Evolutionary conservation across 83 land plant species (phyloP).

Genomic region (Picea engelmannii): DNA sequence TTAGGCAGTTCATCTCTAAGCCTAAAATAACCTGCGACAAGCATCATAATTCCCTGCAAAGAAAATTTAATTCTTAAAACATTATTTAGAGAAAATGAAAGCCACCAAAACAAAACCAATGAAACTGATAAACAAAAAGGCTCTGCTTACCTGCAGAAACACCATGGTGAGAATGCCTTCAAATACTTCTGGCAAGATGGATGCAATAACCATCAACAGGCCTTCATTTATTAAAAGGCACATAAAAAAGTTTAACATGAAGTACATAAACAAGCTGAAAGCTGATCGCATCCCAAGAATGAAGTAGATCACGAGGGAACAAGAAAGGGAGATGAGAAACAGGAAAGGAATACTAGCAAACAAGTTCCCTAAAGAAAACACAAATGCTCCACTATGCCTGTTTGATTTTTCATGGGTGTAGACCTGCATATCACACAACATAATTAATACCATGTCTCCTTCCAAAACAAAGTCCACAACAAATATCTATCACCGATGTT

Average conservation of each 20-base stretch:
- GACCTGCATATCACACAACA: conserved; percentile 51
- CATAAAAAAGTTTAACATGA: conserved; percentile 61
- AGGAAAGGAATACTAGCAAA: conserved; percentile 79
- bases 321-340: conserved; percentile 69
- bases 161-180: conserved; percentile 48
- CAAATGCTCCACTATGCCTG: conserved; percentile 57
- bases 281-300: conserved; percentile 58
- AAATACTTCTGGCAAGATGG: conserved; percentile 44
- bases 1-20: conserved; percentile 60
- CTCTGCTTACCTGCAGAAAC: conserved; percentile 45
- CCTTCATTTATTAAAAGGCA: conserved; percentile 75
- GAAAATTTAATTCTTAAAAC: not conserved
- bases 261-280: conserved; percentile 81
- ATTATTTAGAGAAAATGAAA: not conserved
- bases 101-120: not conserved
- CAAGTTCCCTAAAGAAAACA: conserved; percentile 74
- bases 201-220: conserved; percentile 57
- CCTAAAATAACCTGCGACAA: conserved; percentile 84
- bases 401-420: conserved; percentile 58
- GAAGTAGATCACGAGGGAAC: conserved; percentile 69
- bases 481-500: not conserved
- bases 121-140: not conserved
- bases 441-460: not conserved
- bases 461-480: not conserved
- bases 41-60: conserved; percentile 82